Conservation (phyloP, 352 stramenopile genomes). For the Blastocystis sp. region DNA sequence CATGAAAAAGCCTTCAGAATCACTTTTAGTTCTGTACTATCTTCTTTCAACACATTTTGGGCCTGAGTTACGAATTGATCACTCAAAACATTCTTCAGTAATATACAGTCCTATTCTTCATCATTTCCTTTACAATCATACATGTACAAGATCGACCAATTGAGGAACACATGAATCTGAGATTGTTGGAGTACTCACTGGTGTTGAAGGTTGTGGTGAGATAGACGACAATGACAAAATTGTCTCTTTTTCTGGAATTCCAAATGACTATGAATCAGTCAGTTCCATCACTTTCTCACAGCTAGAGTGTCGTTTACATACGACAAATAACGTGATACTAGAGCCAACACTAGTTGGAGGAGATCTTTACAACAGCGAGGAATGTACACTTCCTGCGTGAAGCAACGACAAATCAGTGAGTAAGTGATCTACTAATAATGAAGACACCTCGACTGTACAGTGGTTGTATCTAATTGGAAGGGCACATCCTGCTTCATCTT, state of each 20-base stretch:
- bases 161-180: neutral
- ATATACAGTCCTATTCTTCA: neutral
- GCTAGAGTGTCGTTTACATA: neutral
- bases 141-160: neutral
- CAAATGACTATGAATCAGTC: neutral
- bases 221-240: neutral
- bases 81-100: neutral
- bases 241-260: neutral
- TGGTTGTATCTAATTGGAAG: neutral
- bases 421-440: neutral
- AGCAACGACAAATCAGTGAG: constrained; percentile 21
- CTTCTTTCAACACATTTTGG: neutral
- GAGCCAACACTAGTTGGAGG: neutral
- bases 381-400: constrained; percentile 46
- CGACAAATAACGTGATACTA: neutral
- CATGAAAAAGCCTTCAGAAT: neutral
- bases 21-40: neutral
- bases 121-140: neutral
- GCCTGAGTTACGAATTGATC: neutral
- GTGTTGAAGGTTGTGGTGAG: neutral
- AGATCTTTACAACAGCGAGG: neutral
- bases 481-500: constrained; percentile 5
- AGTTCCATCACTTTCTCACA: neutral
- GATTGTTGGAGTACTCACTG: neutral
- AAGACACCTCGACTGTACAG: neutral